A percentile compares a stretch with the other conserved stretches of the same genome.
These are phyloP conservation scores for Tulasnella sp. DNA, from an alignment of 768 basidiomycete genomes.

Conservation along the genomic window DNA sequence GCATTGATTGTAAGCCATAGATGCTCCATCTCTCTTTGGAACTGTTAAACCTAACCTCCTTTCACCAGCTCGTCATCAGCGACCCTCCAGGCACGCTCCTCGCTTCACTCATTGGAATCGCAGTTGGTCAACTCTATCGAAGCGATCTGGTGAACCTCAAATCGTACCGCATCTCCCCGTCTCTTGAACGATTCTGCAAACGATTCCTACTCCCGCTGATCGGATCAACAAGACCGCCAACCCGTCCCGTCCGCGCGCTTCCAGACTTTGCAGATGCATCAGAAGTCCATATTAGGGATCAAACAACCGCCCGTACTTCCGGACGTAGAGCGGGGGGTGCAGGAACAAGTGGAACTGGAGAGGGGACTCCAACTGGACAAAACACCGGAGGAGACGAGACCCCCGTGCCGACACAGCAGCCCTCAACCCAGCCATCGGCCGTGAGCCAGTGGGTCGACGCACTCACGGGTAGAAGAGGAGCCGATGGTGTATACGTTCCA, in stretches of 20 bases:
- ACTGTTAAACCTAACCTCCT: conserved; percentile 9
- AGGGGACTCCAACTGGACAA: conserved; percentile 31
- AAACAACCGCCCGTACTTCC: conserved; percentile 27
- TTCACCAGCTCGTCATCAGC: conserved; percentile 60
- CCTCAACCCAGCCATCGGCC: conserved; percentile 41
- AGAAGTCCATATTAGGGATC: conserved; percentile 29
- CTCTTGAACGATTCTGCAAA: conserved; percentile 52
- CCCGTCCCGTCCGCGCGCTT: conserved; percentile 67
- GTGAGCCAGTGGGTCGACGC: conserved; percentile 78
- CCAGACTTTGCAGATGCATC: conserved; percentile 48
- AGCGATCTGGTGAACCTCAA: conserved; percentile 78
- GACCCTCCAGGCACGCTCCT: conserved; percentile 63
- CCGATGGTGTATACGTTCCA: conserved; percentile 61
- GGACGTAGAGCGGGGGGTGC: conserved; percentile 39
- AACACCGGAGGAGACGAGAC: not conserved
- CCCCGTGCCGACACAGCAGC: not conserved
- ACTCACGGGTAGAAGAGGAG: conserved; percentile 60
- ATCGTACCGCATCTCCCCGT: conserved; percentile 66
- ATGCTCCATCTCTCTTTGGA: conserved; percentile 6
- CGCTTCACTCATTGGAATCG: conserved; percentile 58
- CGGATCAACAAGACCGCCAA: conserved; percentile 57
- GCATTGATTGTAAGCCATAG: conserved; percentile 58
- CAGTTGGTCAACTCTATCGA: conserved; percentile 74
- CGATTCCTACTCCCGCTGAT: conserved; percentile 62
- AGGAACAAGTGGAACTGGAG: conserved; percentile 32